Base-by-base conservation (phyloP, 768 basidiomycete genomes). In the Hericium rajendrae region DNA sequence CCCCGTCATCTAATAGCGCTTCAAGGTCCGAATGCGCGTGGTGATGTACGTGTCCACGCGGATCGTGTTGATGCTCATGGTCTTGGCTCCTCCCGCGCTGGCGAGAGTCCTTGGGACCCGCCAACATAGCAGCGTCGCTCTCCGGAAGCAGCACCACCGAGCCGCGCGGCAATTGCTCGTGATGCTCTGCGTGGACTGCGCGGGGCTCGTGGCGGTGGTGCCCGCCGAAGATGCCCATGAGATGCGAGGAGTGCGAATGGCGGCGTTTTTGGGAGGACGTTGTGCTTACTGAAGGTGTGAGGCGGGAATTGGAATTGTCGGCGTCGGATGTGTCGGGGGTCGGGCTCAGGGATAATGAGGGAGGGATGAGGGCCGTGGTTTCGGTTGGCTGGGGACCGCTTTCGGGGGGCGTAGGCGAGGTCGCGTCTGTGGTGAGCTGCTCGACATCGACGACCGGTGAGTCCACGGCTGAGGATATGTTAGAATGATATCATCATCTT, bases 171-270 rank as follows among this genome's bases (percentile, higher is more conserved):
- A 57, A 57, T 15, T 57, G 54, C 37, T 54, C 60, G 28, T 60
- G 53, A 59, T 73, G 71, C 6, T 60, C 53, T 6, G 48, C 50
- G 55, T 73, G 74, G 13, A 54, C 49, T 6, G 28, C 52, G 41
- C 66, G 62, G 4, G 62, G 46, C 57, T 74, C 73, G 18, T 73
- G 65, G 56, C 72, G 64, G 59, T 73, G 70, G 15, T 73, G 73
- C 24, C 73, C 73, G 37, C 67, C 60, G 32, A 73, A 72, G 51
- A 70, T 64, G 2, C 24, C 38, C 60, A 2, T 11, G 8, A 55
- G 56, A 39, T 51, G 18, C 48, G 51, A 15, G 40, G 43, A 16
- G 22, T 51, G 49, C 20, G 20, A 26, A n/a, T 13, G 49, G 24
- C 24, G 12, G 49, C 26, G 20, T 24, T 9, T 16, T 12, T 26